Evolutionary conservation across 768 basidiomycete species (phyloP), one percentile per base, ranked within the genome.

Genomic region (Termitomyces sp.): DNA sequence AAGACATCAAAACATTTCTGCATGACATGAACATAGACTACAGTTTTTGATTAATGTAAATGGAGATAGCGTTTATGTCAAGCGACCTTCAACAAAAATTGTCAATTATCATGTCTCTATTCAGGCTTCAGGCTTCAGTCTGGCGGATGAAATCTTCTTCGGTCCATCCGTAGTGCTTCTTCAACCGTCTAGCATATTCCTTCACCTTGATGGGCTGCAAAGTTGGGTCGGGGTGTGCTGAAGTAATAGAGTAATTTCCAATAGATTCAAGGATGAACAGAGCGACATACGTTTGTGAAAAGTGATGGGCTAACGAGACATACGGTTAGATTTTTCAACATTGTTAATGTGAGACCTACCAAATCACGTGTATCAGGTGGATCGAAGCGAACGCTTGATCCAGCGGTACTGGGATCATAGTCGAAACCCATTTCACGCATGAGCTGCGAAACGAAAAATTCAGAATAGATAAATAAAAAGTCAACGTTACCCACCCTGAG

Each of bases 381-480:
- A 69, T 89, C 84, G 65, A 92, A 92, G 38, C 89, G 80, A 36
- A 92, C 90, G 68, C 88, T 88, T 10, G 89, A 91, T 2, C 90
- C 90, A 20, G 90, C 88, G 2, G 88, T 89, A 58, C 83, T 83
- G 5, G 86, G 86, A 65, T 85, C 84, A 62, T 85, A 86, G 3
- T 72, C 71, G 69, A 92, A 92, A 36, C 90, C 90, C 82, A 92
- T 84, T 48, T 87, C 87, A 38, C 75, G 72, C 89, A 92, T 89
- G 38, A 89, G 71, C 90, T 91, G 63, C 45, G n/a, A 35, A 56
- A 42, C 42, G 9, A 56, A 9, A 40, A 40, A 38, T 12, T 32
- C 13, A 47, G 26, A 1, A 44, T 35, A 57, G 32, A 10, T 12
- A 30, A 26, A 7, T 6, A 10, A 42, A n/a, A 54, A 18, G 52